Base-by-base conservation (phyloP, 306 rosid species). In the Canavalia gladiata region DNA sequence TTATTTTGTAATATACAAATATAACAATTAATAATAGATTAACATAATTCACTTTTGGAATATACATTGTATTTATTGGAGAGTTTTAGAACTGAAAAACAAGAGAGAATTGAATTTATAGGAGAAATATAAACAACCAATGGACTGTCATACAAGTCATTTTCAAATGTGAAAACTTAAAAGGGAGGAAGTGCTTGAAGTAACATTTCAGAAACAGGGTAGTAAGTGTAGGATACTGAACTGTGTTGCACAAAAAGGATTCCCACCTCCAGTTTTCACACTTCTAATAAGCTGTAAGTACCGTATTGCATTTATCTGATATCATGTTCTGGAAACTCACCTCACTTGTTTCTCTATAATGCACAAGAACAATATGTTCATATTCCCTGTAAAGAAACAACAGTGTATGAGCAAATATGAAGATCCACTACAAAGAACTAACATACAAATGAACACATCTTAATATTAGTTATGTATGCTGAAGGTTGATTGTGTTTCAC, bases 291-390 rank as follows among this genome's bases (percentile, higher is more conserved):
- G 49, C 72, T 54, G 51, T 35, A 66, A 34, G 43, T 43, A 73
- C 43, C 54, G 49, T 55, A 55, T 42, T 76, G 51, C 66, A 47
- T 47, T 45, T 39, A 59, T 82, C 85, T 78, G 75, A 55, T 18
- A 18, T 72, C 68, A 68, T 75, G 75, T 68, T 73, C 29, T 55
- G 68, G 72, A 79, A 80, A 84, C 90, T 90, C 83, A 93, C 99
- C 97, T 90, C 91, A 73, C 78, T 87, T 67, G 87, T 92, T 55
- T 93, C 92, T 86, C 98, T 90, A 82, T 96, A 96, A 84, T 96
- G 99, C 62, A 96, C 99, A 35, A 96, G 94, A 87, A 93, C 99
- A 76, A 96, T 81, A 87, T 96, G 98, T 58, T 96, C 99, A 81
- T 64, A 88, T 78, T 88, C 88, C 90, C 99, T 96, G 97, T 72